Evolutionary conservation across 306 rosid genomes (phyloP).

Genomic region (Lotus japonicus): DNA sequence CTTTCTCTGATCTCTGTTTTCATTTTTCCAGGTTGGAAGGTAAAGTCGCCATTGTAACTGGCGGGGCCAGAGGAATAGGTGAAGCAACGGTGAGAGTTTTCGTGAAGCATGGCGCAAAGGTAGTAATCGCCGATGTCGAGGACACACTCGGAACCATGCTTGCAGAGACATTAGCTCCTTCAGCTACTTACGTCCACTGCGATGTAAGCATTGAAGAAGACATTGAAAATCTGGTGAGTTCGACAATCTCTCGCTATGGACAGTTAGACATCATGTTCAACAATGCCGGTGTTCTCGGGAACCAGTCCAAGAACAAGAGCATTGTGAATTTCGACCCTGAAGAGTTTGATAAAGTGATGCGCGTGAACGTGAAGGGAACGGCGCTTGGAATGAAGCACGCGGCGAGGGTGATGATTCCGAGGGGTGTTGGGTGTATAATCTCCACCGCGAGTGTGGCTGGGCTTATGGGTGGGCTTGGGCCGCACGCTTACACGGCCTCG

Average conservation of each 20-base stretch:
- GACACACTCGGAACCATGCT: constrained; percentile 42
- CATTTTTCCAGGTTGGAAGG: constrained; percentile 54
- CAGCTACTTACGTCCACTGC: constrained; percentile 47
- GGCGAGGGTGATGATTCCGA: constrained; percentile 58
- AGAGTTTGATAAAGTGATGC: constrained; percentile 65
- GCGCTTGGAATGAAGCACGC: constrained; percentile 80
- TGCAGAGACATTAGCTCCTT: constrained; percentile 42
- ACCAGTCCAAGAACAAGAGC: constrained; percentile 57
- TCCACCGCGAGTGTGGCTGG: constrained; percentile 78
- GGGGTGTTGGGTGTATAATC: constrained; percentile 50
- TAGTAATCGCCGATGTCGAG: constrained; percentile 61
- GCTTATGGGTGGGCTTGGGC: constrained; percentile 67
- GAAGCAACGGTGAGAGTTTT: constrained; percentile 69
- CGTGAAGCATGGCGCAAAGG: constrained; percentile 60
- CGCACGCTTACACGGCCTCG: constrained; percentile 76
- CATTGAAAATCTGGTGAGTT: constrained; percentile 34
- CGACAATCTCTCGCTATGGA: constrained; percentile 38
- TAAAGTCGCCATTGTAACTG: constrained; percentile 66
- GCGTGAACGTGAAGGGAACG: constrained; percentile 69
- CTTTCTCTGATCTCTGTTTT: background rate
- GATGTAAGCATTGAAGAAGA: constrained; percentile 63
- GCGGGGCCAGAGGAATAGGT: constrained; percentile 75
- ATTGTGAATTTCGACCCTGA: constrained; percentile 49
- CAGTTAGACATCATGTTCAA: constrained; percentile 75
- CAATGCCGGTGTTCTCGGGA: constrained; percentile 73